Conservation (phyloP, 2,329 filamentous ascomycete species). For the Colletotrichum abscissum region DNA sequence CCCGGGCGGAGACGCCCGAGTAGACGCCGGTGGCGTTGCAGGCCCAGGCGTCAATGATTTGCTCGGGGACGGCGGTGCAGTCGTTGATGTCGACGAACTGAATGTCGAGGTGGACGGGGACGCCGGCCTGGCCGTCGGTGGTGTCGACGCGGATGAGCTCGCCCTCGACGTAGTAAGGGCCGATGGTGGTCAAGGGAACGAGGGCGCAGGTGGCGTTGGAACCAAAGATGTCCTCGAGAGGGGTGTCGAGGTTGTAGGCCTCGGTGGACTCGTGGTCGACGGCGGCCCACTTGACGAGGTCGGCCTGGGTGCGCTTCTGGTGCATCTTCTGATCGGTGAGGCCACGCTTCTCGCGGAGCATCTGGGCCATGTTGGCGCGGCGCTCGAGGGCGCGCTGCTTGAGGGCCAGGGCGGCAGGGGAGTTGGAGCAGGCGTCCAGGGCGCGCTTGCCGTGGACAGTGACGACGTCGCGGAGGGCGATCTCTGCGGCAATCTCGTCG, state of each 20-base stretch:
- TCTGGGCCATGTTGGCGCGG: slow-evolving; percentile 50
- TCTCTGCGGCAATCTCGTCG: slow-evolving; percentile 43
- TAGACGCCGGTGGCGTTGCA: slow-evolving; percentile 55
- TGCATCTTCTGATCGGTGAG: slow-evolving; percentile 45
- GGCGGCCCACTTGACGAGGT: slow-evolving; percentile 46
- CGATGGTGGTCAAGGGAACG: slow-evolving; percentile 30
- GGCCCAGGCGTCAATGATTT: slow-evolving; percentile 39
- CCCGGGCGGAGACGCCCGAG: slow-evolving; percentile 42
- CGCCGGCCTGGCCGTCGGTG: slow-evolving; percentile 52
- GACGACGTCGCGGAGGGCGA: slow-evolving; percentile 47
- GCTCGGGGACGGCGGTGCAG: slow-evolving; percentile 37
- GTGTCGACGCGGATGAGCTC: slow-evolving; percentile 58
- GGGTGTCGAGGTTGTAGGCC: slow-evolving; percentile 45
- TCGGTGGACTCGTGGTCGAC: slow-evolving; percentile 46
- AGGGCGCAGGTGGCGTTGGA: slow-evolving; percentile 33
- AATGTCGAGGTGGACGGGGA: slow-evolving; percentile 51
- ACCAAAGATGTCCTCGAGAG: slow-evolving; percentile 42
- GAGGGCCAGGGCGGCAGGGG: slow-evolving; percentile 50
- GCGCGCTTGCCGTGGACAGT: slow-evolving; percentile 48
- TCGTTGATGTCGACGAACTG: slow-evolving; percentile 39
- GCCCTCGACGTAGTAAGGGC: slow-evolving; percentile 51
- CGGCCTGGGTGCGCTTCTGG: slow-evolving; percentile 45
- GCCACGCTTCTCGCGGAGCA: slow-evolving; percentile 50
- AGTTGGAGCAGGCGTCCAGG: slow-evolving; percentile 52
- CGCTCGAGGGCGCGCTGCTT: slow-evolving; percentile 53